Conservation (phyloP, 495 filamentous ascomycete genomes). For the Xylona heveae region DNA sequence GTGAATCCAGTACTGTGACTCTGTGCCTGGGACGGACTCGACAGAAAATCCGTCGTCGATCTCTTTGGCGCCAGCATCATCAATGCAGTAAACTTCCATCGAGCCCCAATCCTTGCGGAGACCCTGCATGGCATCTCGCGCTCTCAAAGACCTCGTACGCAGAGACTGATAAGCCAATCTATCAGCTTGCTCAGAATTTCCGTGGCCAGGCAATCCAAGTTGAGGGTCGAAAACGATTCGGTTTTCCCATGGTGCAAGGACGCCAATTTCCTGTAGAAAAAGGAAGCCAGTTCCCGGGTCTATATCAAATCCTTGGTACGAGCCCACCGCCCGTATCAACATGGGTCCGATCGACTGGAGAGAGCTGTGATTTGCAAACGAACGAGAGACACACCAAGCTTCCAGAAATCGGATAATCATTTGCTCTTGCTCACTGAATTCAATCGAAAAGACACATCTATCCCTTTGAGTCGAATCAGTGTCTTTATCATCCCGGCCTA, state of each 20-base stretch:
- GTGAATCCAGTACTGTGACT: slow-evolving; percentile 58
- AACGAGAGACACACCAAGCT: slow-evolving; percentile 35
- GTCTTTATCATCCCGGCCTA: too few relatives aligned
- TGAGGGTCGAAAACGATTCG: slow-evolving; percentile 34
- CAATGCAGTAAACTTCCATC: slow-evolving; percentile 65
- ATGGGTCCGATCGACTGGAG: slow-evolving; percentile 41
- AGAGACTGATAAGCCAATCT: slow-evolving; percentile 12
- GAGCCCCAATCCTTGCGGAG: slow-evolving; percentile 52
- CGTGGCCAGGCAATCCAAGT: slow-evolving; percentile 37
- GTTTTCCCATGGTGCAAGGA: slow-evolving; percentile 65
- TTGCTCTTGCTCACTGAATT: slow-evolving; percentile 25
- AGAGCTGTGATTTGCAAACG: slow-evolving; percentile 22
- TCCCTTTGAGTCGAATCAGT: too few relatives aligned
- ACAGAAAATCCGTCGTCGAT: slow-evolving; percentile 32
- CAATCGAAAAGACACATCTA: too few relatives aligned
- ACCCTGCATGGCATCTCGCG: slow-evolving; percentile 31
- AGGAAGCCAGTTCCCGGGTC: slow-evolving; percentile 33
- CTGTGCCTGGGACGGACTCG: slow-evolving; percentile 11
- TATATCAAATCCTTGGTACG: slow-evolving; percentile 42
- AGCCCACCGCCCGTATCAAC: slow-evolving; percentile 46
- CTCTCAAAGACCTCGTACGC: slow-evolving; percentile 13
- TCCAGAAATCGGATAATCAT: slow-evolving; percentile 50
- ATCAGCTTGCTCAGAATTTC: slow-evolving; percentile 17
- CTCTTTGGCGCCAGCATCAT: slow-evolving; percentile 45
- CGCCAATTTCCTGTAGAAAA: slow-evolving; percentile 74